Evolutionary conservation across 2,329 filamentous ascomycete species (phyloP).

Genomic region (Colletotrichum eremochloae): DNA sequence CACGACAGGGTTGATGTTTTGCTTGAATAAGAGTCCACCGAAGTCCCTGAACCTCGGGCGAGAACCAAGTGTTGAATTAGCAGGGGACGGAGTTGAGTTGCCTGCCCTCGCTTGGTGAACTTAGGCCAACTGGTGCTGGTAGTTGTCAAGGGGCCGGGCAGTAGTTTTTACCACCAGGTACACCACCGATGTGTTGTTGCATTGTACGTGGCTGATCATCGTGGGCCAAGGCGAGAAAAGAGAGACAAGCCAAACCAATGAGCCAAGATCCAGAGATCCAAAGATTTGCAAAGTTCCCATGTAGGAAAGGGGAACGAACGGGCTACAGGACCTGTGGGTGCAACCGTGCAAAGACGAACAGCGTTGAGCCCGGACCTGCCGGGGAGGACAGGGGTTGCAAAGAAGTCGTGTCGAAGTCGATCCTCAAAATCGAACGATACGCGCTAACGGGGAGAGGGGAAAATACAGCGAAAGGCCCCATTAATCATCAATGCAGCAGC

Average conservation of each 20-base stretch:
- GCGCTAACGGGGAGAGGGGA: conserved; percentile 7
- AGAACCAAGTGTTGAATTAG: background rate
- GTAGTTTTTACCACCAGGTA: background rate
- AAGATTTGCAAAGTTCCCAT: background rate
- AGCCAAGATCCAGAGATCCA: too few species aligned
- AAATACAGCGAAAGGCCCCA: conserved; percentile 9
- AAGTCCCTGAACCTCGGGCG: conserved; percentile 17
- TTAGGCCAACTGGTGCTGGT: too few species aligned
- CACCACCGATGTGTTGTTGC: conserved; percentile 6
- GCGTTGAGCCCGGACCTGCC: conserved; percentile 35
- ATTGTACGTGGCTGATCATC: conserved; percentile 4
- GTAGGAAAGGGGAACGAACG: background rate
- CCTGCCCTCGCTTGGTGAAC: conserved; percentile 7
- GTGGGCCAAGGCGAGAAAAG: background rate
- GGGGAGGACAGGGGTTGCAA: conserved; percentile 35
- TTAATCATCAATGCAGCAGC: conserved; percentile 2
- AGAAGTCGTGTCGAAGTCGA: conserved; percentile 19
- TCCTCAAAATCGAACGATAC: conserved; percentile 26
- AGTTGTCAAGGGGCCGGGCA: background rate
- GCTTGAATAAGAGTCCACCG: conserved; percentile 1
- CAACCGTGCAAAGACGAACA: conserved; percentile 28
- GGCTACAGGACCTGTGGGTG: conserved; percentile 11
- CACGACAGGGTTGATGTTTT: conserved; percentile 15
- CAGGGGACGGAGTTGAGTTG: conserved; percentile 4
- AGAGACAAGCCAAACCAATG: background rate